Conservation (phyloP, 192 early-diverging fungal genomes). For the Allomyces arbusculus region DNA sequence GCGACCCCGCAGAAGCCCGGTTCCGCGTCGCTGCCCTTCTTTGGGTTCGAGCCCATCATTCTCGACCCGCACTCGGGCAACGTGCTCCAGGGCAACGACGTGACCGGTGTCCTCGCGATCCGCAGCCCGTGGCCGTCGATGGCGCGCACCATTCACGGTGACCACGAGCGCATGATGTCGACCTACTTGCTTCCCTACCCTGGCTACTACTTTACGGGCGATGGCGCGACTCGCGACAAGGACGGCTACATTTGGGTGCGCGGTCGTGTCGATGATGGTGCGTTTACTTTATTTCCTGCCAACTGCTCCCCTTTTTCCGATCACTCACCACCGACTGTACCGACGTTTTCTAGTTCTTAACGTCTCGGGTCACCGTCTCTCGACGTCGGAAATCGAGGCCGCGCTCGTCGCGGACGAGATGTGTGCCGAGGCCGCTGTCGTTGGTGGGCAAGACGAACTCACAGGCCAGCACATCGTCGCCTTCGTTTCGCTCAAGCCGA, state of each 20-base stretch:
- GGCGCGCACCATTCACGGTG: constrained; percentile 72
- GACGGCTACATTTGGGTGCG: constrained; percentile 95
- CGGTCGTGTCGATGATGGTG: constrained; percentile 43
- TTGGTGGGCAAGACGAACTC: constrained; percentile 69
- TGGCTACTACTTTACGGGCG: constrained; percentile 90
- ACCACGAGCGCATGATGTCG: constrained; percentile 80
- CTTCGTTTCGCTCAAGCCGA: constrained; percentile 59
- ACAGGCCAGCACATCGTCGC: constrained; percentile 80
- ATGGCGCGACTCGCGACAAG: constrained; percentile 72
- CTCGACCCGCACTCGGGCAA: constrained; percentile 66
- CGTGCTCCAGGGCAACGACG: constrained; percentile 64
- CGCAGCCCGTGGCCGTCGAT: constrained; percentile 75
- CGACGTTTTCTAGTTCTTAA: constrained; percentile 61
- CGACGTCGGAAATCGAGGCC: constrained; percentile 84
- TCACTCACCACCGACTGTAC: constrained; percentile 10
- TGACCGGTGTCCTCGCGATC: constrained; percentile 80
- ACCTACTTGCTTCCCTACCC: constrained; percentile 80
- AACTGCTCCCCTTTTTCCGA: constrained; percentile 2
- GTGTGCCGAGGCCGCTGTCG: constrained; percentile 77
- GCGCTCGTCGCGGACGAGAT: constrained; percentile 57
- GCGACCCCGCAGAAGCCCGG: constrained; percentile 78
- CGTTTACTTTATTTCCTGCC: neutral
- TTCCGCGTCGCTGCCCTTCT: constrained; percentile 88
- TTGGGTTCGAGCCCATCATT: constrained; percentile 74
- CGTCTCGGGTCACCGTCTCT: constrained; percentile 83